Base-by-base conservation (phyloP, 495 filamentous ascomycete species). In the Penicillium herquei region DNA sequence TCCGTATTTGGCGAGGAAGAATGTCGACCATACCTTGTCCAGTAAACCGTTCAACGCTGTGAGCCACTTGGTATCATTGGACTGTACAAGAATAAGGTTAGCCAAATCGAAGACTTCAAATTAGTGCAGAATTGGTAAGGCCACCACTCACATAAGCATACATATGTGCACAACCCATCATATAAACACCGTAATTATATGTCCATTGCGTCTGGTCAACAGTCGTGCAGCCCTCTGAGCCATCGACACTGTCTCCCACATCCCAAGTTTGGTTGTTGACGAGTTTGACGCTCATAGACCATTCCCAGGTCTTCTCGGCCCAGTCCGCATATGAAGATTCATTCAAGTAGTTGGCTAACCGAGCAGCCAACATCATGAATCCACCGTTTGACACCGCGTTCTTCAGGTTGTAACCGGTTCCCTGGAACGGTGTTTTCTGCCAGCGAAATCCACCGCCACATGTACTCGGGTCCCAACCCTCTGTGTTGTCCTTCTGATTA, bases 91-190 rank as follows among this genome's bases (percentile, higher is more conserved):
- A 26, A 4, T 26, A 26, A 26, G 21, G 21, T 26, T 26, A 26
- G 21, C 21, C 4, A 4, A 26, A 4, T 26, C 21, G 21, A 26
- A 26, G 4, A 26, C 21, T 26, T 26, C 21, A 4, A 26, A 26
- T 2, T 4, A 26, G 21, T 4, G 21, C 21, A 26, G 21, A 26
- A 26, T 26, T 26, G 21, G 30, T 7, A 49, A 16, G 3, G 17
- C 30, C 18, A 44, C 17, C 33, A 63, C 75, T 60, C 66, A 82
- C 81, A 51, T 83, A 65, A 60, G 90, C 90, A 69, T 85, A 89
- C 86, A 92, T 89, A 57, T 82, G 79, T 21, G 87, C 86, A 3
- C 86, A 79, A 6, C 89, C 89, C 54, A 81, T 80, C 37, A 92
- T 66, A 63, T 79, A 89, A 21, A 87, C 82, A 17, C 84, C 89